Conservation (phyloP, 495 filamentous ascomycete species). For the Pyrenula massariospora region DNA sequence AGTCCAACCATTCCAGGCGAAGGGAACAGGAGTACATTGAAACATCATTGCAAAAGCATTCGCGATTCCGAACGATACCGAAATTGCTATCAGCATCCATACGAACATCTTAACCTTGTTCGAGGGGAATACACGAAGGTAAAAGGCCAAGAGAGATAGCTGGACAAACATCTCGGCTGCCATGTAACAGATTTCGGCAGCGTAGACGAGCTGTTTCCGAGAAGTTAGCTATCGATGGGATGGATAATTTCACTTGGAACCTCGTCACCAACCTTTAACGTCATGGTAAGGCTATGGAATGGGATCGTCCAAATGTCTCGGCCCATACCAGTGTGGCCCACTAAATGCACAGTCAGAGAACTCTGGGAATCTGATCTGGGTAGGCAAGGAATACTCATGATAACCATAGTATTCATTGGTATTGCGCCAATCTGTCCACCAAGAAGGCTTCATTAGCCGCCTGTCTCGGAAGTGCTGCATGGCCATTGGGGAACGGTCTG, state of each 20-base stretch:
- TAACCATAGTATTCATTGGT: too few relatives aligned
- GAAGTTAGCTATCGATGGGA: not conserved
- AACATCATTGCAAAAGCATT: conserved; percentile 20
- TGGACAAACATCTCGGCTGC: conserved; percentile 22
- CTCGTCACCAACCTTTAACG: conserved; percentile 23
- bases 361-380: too few relatives aligned
- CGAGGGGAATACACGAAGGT: conserved; percentile 20
- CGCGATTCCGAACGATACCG: conserved; percentile 16
- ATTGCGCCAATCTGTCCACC: too few relatives aligned
- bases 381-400: too few relatives aligned
- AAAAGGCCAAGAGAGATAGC: conserved; percentile 26
- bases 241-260: not conserved
- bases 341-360: too few relatives aligned
- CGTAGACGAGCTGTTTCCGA: too few relatives aligned
- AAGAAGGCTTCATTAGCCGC: too few relatives aligned
- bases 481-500: too few relatives aligned
- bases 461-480: too few relatives aligned
- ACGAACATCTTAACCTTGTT: conserved; percentile 10
- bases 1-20: conserved; percentile 18
- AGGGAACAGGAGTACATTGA: conserved; percentile 21
- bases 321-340: conserved; percentile 27
- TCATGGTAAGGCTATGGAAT: conserved; percentile 26
- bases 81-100: conserved; percentile 15
- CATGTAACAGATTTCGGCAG: conserved; percentile 20
- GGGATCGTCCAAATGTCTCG: conserved; percentile 35